phyloP scores from a whole-genome alignment of 148 eudicot species.

The Cornus suecica region DNA sequence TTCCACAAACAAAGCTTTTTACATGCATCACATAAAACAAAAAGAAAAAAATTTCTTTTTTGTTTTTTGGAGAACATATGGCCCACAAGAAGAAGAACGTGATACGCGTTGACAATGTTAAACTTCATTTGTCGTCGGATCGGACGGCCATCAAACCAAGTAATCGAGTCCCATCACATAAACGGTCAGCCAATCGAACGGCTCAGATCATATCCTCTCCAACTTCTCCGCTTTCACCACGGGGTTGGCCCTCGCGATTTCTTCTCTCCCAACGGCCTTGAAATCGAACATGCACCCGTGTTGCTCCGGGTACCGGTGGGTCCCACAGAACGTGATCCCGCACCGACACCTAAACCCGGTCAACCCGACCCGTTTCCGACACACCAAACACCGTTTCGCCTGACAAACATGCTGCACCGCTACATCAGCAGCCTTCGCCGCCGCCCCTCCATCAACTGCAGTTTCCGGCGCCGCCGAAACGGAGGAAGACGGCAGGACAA shows the following conservation, averaged over 20 bases:
- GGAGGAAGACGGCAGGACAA: not conserved
- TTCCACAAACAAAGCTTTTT: not conserved
- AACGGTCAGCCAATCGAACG: conserved; percentile 4
- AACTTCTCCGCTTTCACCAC: conserved; percentile 52
- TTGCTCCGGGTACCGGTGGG: conserved; percentile 65
- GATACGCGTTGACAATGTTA: not conserved
- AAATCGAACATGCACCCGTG: conserved; percentile 61
- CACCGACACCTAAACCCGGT: conserved; percentile 63
- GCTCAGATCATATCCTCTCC: conserved; percentile 33
- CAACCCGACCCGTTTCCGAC: conserved; percentile 54
- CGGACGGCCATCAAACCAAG: not conserved
- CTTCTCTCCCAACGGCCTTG: conserved; percentile 49
- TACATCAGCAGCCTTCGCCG: conserved; percentile 5
- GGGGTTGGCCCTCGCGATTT: conserved; percentile 66
- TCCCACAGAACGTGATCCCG: conserved; percentile 53
- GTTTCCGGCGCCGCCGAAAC: conserved; percentile 4
- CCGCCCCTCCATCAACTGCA: not conserved
- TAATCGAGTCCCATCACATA: too few species aligned
- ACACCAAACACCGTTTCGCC: conserved; percentile 43
- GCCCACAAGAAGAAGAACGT: not conserved
- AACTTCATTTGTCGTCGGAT: not conserved
- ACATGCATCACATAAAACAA: not conserved
- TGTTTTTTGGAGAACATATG: too few species aligned
- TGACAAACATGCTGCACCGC: conserved; percentile 13
- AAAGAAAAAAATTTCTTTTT: too few species aligned